phyloP scores from a whole-genome alignment of 768 basidiomycete genomes.

The Suillus plorans region DNA sequence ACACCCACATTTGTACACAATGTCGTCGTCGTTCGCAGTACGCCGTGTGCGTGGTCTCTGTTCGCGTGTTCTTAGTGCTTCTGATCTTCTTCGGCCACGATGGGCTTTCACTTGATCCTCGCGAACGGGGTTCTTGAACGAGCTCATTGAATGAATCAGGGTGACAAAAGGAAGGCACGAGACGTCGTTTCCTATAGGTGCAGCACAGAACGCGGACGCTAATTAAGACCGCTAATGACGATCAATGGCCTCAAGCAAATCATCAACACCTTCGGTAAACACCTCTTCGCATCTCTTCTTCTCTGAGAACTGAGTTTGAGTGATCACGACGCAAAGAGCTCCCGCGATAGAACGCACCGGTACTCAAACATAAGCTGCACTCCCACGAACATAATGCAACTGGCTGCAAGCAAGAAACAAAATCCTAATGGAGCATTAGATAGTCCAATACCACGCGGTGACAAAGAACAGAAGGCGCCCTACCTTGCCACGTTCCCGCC shows the following conservation, averaged over 20 bases:
- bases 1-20: neutral
- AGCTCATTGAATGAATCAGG: neutral
- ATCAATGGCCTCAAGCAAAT: neutral
- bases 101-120: neutral
- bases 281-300: constrained; percentile 70
- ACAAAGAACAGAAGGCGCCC: neutral
- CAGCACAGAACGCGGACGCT: neutral
- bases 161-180: neutral
- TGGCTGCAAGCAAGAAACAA: constrained; percentile 60
- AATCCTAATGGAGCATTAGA: constrained; percentile 44
- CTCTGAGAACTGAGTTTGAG: constrained; percentile 39
- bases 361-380: constrained; percentile 97
- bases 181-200: neutral
- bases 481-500: constrained; percentile 66
- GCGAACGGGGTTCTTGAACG: neutral
- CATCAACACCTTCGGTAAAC: constrained; percentile 51
- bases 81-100: neutral
- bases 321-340: constrained; percentile 4
- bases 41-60: neutral
- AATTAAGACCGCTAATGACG: neutral
- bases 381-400: constrained; percentile 70
- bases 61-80: neutral
- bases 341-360: constrained; percentile 47
- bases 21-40: neutral
- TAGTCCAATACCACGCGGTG: constrained; percentile 6